These are phyloP conservation scores for Zygosaccharomyces pseudorouxii DNA, from an alignment of 805 yeast species.

Conservation along the genomic window DNA sequence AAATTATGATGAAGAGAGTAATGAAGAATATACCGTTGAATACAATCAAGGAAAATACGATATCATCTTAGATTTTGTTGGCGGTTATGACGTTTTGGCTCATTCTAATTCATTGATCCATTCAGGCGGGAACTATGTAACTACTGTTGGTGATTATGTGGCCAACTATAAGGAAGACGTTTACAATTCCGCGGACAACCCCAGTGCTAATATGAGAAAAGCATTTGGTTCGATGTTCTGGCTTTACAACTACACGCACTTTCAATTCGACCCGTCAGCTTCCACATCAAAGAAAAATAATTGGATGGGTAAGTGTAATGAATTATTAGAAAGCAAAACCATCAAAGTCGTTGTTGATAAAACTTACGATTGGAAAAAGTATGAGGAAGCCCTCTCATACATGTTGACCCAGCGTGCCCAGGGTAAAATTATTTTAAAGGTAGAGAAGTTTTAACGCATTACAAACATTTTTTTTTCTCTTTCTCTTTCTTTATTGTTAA, in stretches of 20 bases:
- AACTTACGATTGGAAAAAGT: conserved; percentile 52
- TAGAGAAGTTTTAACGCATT: conserved; percentile 37
- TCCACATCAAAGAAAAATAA: conserved; percentile 28
- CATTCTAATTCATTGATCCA: conserved; percentile 43
- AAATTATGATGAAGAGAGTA: conserved; percentile 30
- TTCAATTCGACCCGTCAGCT: conserved; percentile 34
- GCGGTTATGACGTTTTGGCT: conserved; percentile 53
- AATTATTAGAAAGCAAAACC: conserved; percentile 44
- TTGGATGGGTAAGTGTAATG: conserved; percentile 42
- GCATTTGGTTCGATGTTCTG: conserved; percentile 35
- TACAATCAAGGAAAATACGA: conserved; percentile 50
- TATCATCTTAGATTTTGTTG: conserved; percentile 64
- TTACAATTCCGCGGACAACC: conserved; percentile 36
- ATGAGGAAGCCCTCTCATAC: conserved; percentile 49
- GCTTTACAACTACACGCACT: conserved; percentile 37
- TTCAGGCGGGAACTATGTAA: conserved; percentile 48
- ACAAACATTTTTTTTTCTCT: not conserved
- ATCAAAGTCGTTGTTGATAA: conserved; percentile 52
- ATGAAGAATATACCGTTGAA: conserved; percentile 22
- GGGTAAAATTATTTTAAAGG: conserved; percentile 62
- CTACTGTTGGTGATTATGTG: conserved; percentile 60
- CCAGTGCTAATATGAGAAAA: conserved; percentile 36
- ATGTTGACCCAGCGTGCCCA: conserved; percentile 49
- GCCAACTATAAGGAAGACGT: conserved; percentile 38
- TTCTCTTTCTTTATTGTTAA: conserved; percentile 1